Evolutionary conservation across 2,329 filamentous ascomycete genomes (phyloP), one percentile per base, ranked within the genome.

Genomic region (Colletotrichum gloeosporioides): DNA sequence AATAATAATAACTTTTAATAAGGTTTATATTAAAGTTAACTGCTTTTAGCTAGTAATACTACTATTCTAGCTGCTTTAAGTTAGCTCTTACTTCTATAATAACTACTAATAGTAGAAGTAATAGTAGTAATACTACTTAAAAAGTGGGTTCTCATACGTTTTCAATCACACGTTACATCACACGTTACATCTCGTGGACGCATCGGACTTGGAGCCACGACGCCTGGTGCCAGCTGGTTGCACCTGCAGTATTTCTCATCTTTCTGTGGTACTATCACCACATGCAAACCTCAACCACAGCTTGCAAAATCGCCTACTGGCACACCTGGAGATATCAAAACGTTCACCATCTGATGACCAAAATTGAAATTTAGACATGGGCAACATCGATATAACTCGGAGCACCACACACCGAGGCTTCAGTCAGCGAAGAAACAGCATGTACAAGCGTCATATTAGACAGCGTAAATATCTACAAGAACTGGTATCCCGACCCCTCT

Each of bases 381-480:
- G n/a, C n/a, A 49, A 49, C n/a, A 49, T 49, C 44, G 44, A 10
- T 13, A 22, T 22, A 6, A 49, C 44, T 49, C 22, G 3, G 10
- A 49, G 22, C 10, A 22, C 6, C 44, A 49, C 12, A 13, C 44
- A 22, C n/a, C 44, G 22, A 49, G n/a, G 44, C 9, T 49, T 7
- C 44, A 49, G 13, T 8, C 44, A 25, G 7, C 59, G 8, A 62
- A 18, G 34, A 2, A 10, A 27, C 15, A 15, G 6, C 13, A 39
- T 69, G 22, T 59, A 69, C 53, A 13, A 18, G 53, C 27, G 66
- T 59, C 34, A 44, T 39, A 66, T 61, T 69, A 4, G 53, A 59
- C 66, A 69, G 9, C 9, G 29, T 22, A 69, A 61, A 16, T 69
- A 69, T 69, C 15, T 69, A 69, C 66, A 69, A 59, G 53, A 61